Evolutionary conservation across 495 filamentous ascomycete genomes (phyloP), one percentile per base, ranked within the genome.

Genomic region (Podospora didyma): DNA sequence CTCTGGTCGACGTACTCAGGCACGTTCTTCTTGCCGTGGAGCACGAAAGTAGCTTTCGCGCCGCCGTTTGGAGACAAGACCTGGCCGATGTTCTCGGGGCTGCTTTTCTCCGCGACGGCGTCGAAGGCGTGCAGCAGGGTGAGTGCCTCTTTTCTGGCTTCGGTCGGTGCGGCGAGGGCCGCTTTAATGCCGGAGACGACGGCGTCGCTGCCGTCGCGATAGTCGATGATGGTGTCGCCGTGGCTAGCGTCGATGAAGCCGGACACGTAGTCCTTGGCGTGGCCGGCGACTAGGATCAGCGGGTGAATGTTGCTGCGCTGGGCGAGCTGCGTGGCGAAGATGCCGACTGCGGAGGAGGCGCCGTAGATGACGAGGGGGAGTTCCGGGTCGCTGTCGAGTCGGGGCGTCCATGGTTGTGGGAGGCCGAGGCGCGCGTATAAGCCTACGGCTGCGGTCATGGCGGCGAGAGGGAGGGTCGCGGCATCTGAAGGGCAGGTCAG

Each of bases 161-260:
- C 12, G 2, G 51, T 7, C 49, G 37, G 12, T 41, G n/a, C 64
- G 7, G 70, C 64, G 22, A 82, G 58, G 0, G 81, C 82, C 16
- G 76, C 73, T 47, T 75, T 72, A 57, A 88, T 68, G 16, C 68
- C 74, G 10, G 69, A 54, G 0, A 86, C 72, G 21, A 88, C 72
- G 2, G 79, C 74, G 0, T 78, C 77, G 46, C 83, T 70, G 11
- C 84, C 83, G 0, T 73, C 68, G 19, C 88, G 85, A 62, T 93
- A 92, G 71, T 92, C 89, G 51, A 92, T 60, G 17, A 91, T 72
- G 0, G 73, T 68, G 63, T 93, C 89, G 47, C 89, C 89, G 65
- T 87, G 88, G 51, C 60, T 61, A 35, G 63, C 65, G 64, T 88
- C 83, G 41, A 93, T 76, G 31, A 90, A 66, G 0, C 62, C 68